Percentiles rank a stretch among this genome's conserved stretches.
phyloP scores from a whole-genome alignment of 1,284 basidiomycete species.

The Puccinia polysora region DNA sequence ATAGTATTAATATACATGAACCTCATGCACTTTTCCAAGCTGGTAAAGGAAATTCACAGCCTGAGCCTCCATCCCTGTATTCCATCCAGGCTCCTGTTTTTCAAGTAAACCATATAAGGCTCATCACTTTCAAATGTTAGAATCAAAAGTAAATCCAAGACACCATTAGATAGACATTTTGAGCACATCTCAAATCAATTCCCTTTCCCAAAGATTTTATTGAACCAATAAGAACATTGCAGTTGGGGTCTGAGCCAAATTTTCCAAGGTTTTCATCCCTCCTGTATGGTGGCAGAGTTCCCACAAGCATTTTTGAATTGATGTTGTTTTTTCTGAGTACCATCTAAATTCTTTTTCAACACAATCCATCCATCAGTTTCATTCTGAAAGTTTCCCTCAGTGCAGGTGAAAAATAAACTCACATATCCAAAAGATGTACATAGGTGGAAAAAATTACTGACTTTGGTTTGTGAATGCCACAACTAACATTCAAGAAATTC shows the following conservation, averaged over 20 bases:
- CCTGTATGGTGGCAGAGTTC: background rate
- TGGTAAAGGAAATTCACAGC: background rate
- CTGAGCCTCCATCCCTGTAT: slow-evolving; percentile 2
- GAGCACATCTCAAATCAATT: slow-evolving; percentile 11
- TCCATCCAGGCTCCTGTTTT: slow-evolving; percentile 10
- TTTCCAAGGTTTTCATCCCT: background rate
- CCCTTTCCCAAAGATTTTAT: slow-evolving; percentile 1
- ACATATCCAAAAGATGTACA: background rate
- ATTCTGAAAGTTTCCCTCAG: background rate
- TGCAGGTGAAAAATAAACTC: background rate
- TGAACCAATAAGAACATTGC: slow-evolving; percentile 3
- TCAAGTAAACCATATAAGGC: background rate
- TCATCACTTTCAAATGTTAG: background rate
- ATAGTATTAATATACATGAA: slow-evolving; percentile 10
- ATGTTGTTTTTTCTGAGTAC: background rate
- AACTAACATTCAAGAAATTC: background rate
- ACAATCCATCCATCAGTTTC: background rate
- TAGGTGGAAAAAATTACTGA: slow-evolving; percentile 1
- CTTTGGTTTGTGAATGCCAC: background rate
- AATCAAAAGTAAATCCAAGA: background rate
- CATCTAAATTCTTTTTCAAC: background rate
- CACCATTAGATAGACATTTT: slow-evolving; percentile 25
- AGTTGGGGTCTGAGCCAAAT: background rate
- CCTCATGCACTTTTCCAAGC: background rate
- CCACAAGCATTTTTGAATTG: background rate